These are phyloP conservation scores for Keqinozyma sinolaborantium DNA, from an alignment of 1,139 yeast genomes.

Conservation along the genomic window DNA sequence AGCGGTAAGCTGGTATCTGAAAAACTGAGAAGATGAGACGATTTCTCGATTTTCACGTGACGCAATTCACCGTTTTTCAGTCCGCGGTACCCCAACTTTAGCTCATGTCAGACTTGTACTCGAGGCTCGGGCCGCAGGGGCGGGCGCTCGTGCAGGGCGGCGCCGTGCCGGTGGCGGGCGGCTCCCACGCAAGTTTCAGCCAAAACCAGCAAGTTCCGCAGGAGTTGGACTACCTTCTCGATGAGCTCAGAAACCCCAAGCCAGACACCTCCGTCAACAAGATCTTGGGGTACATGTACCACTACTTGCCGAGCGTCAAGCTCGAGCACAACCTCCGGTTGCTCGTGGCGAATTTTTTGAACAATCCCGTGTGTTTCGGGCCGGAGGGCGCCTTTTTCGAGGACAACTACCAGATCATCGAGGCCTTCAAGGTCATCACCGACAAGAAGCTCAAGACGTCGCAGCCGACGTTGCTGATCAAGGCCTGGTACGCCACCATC, in stretches of 20 bases:
- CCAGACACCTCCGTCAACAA: conserved; percentile 29
- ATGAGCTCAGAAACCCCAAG: conserved; percentile 41
- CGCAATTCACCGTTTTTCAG: too few relatives aligned
- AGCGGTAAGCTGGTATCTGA: too few relatives aligned
- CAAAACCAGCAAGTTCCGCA: conserved; percentile 22
- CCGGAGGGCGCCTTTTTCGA: conserved; percentile 34
- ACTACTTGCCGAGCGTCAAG: conserved; percentile 61
- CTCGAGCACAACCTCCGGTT: conserved; percentile 53
- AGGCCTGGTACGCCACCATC: conserved; percentile 47
- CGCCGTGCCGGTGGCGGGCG: neutral
- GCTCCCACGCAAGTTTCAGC: neutral
- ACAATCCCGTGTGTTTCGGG: conserved; percentile 44
- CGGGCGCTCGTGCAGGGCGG: conserved; percentile 10
- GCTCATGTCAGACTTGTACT: conserved; percentile 17
- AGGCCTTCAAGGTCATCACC: conserved; percentile 45
- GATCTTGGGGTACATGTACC: conserved; percentile 50
- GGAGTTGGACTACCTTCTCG: conserved; percentile 46
- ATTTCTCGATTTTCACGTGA: too few relatives aligned
- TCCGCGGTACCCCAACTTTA: conserved; percentile 1
- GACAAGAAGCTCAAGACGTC: conserved; percentile 56
- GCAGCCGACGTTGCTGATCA: conserved; percentile 56
- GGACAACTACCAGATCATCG: conserved; percentile 37
- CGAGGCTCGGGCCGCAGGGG: conserved; percentile 22
- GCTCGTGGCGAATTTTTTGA: conserved; percentile 47
- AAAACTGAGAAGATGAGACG: too few relatives aligned